Percentiles rank a stretch among this genome's conserved stretches.
Evolutionary conservation across 2,329 filamentous ascomycete species (phyloP).

Genomic region (Penicillium sp.): DNA sequence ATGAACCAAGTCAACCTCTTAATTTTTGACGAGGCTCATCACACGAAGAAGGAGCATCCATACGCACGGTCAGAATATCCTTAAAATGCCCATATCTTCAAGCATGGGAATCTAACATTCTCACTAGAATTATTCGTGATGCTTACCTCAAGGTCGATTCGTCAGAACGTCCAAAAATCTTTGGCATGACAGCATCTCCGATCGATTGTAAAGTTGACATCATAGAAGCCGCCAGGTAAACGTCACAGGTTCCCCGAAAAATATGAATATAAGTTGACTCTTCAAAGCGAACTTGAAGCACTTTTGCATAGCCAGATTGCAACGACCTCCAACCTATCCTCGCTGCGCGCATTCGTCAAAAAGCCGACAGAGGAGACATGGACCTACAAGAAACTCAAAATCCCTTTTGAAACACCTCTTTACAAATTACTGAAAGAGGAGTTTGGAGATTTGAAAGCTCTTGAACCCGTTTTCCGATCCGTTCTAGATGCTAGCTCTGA

Average conservation of each 20-base stretch:
- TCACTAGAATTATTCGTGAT: constrained; percentile 72
- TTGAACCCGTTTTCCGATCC: constrained; percentile 61
- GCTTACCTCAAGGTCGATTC: constrained; percentile 64
- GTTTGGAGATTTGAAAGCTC: constrained; percentile 52
- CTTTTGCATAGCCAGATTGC: constrained; percentile 80
- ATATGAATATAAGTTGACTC: constrained; percentile 5
- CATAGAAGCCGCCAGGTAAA: constrained; percentile 60
- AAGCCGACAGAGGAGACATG: constrained; percentile 61
- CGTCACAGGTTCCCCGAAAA: background rate
- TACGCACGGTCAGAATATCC: constrained; percentile 64
- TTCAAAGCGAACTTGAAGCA: constrained; percentile 63
- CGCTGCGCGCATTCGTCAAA: constrained; percentile 60
- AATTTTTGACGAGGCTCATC: constrained; percentile 94
- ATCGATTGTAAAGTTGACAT: constrained; percentile 80
- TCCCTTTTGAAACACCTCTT: constrained; percentile 63
- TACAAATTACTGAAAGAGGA: constrained; percentile 56
- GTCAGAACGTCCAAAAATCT: constrained; percentile 67
- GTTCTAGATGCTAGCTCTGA: constrained; percentile 61
- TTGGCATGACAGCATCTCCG: constrained; percentile 97
- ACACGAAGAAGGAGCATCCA: constrained; percentile 89
- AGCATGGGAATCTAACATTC: constrained; percentile 6
- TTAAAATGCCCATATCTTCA: background rate
- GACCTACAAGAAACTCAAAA: constrained; percentile 53
- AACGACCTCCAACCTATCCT: constrained; percentile 64
- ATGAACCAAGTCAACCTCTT: constrained; percentile 86